Percentiles rank a stretch among this genome's conserved stretches.
Evolutionary conservation across 805 yeast species (phyloP).

Genomic region (Saccharomycopsis fibuligera): DNA sequence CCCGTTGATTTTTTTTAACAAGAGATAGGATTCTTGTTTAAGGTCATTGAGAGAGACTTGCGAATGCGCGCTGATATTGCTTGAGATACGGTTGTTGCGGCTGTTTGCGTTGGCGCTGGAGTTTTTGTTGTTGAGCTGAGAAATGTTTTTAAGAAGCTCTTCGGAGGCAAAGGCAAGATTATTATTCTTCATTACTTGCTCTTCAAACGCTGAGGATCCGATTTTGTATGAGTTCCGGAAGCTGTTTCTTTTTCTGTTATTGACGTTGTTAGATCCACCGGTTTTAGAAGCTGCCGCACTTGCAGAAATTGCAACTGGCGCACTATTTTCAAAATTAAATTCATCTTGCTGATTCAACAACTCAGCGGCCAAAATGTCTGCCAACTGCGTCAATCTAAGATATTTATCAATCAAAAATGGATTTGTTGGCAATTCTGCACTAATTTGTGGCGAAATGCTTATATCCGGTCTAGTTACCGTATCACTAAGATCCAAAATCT

Average conservation of each 20-base stretch:
- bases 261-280: slow-evolving; percentile 6
- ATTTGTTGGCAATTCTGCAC: slow-evolving; percentile 58
- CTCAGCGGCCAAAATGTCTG: slow-evolving; percentile 35
- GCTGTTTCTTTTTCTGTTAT: too few species aligned
- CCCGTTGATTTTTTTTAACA: slow-evolving; percentile 23
- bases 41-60: slow-evolving; percentile 15
- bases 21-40: slow-evolving; percentile 18
- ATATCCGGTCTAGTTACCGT: slow-evolving; percentile 50
- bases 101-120: too few species aligned
- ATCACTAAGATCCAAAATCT: slow-evolving; percentile 48
- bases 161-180: slow-evolving; percentile 56
- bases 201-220: slow-evolving; percentile 33
- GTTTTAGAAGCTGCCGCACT: slow-evolving; percentile 3
- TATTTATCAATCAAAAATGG: slow-evolving; percentile 66
- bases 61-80: slow-evolving; percentile 18
- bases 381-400: slow-evolving; percentile 52
- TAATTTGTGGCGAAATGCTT: slow-evolving; percentile 44
- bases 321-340: slow-evolving; percentile 10
- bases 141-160: slow-evolving; percentile 43
- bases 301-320: neutral
- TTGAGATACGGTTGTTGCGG: slow-evolving; percentile 25
- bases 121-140: slow-evolving; percentile 25
- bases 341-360: slow-evolving; percentile 23
- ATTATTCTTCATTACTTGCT: slow-evolving; percentile 27
- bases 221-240: slow-evolving; percentile 24